phyloP scores from a whole-genome alignment of 192 early-diverging fungal species.

The Gaertneriomyces sp. region DNA sequence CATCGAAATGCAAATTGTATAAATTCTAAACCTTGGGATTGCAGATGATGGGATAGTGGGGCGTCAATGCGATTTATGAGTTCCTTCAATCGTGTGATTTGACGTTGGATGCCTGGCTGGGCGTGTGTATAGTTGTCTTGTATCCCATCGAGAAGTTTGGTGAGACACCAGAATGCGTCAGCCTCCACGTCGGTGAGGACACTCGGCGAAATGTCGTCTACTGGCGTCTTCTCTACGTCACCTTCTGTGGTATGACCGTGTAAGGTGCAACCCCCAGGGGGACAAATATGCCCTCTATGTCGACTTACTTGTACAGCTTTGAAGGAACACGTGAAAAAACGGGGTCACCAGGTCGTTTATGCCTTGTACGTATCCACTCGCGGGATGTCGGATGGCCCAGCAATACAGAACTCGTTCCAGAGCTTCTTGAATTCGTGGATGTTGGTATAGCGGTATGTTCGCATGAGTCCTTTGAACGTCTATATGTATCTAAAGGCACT shows the following conservation, averaged over 20 bases:
- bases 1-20: conserved; percentile 99
- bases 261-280: background rate
- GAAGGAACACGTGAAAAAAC: conserved; percentile 90
- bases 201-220: conserved; percentile 40
- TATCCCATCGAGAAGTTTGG: conserved; percentile 93
- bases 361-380: conserved; percentile 98
- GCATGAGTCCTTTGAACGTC: conserved; percentile 91
- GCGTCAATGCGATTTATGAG: conserved; percentile 90
- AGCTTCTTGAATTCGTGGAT: conserved; percentile 72
- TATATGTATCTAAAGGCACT: conserved; percentile 72
- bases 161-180: conserved; percentile 96
- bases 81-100: conserved; percentile 83
- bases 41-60: conserved; percentile 76
- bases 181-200: conserved; percentile 78
- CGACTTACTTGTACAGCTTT: conserved; percentile 60
- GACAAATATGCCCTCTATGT: background rate
- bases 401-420: conserved; percentile 91
- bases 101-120: conserved; percentile 94
- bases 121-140: conserved; percentile 98
- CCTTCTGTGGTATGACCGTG: conserved; percentile 27
- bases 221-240: conserved; percentile 43
- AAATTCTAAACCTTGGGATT: conserved; percentile 87
- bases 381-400: conserved; percentile 97
- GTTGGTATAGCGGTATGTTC: conserved; percentile 80
- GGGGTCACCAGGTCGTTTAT: conserved; percentile 98